Percentiles rank a stretch among this genome's conserved stretches.
phyloP scores from a whole-genome alignment of 805 yeast species.

The Monosporozyma servazzii region DNA sequence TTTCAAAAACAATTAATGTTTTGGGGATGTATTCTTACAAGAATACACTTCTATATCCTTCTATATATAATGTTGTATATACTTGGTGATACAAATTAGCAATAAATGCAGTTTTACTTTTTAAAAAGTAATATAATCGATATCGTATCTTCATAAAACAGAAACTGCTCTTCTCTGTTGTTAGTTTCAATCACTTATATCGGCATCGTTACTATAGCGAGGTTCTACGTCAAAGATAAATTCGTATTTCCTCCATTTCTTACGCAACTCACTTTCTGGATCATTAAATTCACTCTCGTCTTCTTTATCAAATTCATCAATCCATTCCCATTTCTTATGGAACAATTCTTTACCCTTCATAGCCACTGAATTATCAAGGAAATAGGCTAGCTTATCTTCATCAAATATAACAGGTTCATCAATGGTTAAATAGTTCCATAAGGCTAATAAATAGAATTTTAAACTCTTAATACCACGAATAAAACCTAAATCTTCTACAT shows the following conservation, averaged over 20 bases:
- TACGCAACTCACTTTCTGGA: constrained; percentile 22
- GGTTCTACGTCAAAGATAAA: constrained; percentile 30
- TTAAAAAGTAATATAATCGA: neutral
- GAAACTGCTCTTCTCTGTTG: neutral
- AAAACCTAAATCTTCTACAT: constrained; percentile 69
- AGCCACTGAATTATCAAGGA: constrained; percentile 1
- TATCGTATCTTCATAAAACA: neutral
- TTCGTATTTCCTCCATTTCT: constrained; percentile 31
- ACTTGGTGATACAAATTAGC: neutral
- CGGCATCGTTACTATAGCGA: constrained; percentile 23
- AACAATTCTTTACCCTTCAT: constrained; percentile 18
- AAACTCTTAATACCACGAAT: constrained; percentile 73
- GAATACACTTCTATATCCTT: neutral
- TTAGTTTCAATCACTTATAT: constrained; percentile 23
- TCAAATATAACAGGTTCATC: constrained; percentile 22
- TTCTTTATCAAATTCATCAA: constrained; percentile 32
- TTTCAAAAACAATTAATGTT: neutral
- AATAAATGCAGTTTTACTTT: neutral
- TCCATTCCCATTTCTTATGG: constrained; percentile 29
- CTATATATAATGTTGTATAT: neutral
- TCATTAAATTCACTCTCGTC: constrained; percentile 27
- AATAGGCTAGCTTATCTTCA: constrained; percentile 16
- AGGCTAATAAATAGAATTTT: constrained; percentile 50
- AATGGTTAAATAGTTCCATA: constrained; percentile 50
- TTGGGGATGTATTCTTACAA: neutral